phyloP scores from a whole-genome alignment of 495 filamentous ascomycete species.

The Penicillium salamii region DNA sequence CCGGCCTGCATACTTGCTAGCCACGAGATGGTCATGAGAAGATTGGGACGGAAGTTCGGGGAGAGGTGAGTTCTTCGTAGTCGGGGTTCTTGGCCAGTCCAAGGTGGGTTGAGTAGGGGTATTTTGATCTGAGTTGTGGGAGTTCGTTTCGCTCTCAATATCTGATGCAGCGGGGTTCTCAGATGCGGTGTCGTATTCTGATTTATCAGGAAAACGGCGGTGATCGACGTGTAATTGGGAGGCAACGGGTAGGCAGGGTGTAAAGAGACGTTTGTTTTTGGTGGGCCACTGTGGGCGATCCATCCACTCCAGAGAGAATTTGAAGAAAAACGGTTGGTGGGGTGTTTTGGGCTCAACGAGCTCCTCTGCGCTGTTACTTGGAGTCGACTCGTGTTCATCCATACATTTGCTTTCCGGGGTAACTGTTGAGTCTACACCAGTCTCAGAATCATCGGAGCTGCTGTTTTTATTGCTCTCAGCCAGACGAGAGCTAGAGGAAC shows the following conservation, averaged over 20 bases:
- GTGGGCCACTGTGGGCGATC: slow-evolving; percentile 52
- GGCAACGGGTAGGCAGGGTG: slow-evolving; percentile 73
- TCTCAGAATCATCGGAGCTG: slow-evolving; percentile 42
- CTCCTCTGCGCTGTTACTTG: slow-evolving; percentile 25
- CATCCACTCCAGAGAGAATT: slow-evolving; percentile 76
- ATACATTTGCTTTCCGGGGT: slow-evolving; percentile 26
- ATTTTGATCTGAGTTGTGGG: slow-evolving; percentile 8
- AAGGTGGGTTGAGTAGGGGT: slow-evolving; percentile 5
- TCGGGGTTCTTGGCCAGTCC: slow-evolving; percentile 9
- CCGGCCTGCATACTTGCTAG: slow-evolving; percentile 75
- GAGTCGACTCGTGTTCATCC: slow-evolving; percentile 26
- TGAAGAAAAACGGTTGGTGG: slow-evolving; percentile 69
- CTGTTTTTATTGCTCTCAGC: slow-evolving; percentile 31
- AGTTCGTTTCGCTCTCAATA: slow-evolving; percentile 8
- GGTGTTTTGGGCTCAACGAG: slow-evolving; percentile 32
- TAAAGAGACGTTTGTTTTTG: slow-evolving; percentile 60
- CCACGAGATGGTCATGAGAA: slow-evolving; percentile 29
- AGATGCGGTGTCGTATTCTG: slow-evolving; percentile 28
- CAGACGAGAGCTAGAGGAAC: slow-evolving; percentile 25
- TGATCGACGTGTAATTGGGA: slow-evolving; percentile 51
- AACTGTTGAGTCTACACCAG: slow-evolving; percentile 23
- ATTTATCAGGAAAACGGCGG: slow-evolving; percentile 25
- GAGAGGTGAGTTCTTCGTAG: slow-evolving; percentile 22
- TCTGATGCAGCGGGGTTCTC: slow-evolving; percentile 20
- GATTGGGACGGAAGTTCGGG: slow-evolving; percentile 19